A percentile compares a stretch with the other conserved stretches of the same genome.
Evolutionary conservation across 2,329 filamentous ascomycete species (phyloP).

Genomic region (Pseudogymnoascus sp.): DNA sequence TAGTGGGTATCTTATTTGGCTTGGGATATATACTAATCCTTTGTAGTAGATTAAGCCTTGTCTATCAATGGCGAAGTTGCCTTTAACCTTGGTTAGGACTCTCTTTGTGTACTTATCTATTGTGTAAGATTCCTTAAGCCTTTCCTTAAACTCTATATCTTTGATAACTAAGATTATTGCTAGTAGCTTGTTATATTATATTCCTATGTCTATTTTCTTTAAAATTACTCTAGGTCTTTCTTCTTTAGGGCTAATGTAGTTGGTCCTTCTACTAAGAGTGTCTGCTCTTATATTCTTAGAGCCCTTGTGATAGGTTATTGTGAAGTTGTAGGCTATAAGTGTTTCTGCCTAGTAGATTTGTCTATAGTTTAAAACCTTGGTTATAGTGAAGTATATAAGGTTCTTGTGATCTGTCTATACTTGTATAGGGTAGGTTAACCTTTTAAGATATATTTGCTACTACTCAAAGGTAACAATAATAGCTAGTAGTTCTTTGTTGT

Average conservation of each 20-base stretch:
- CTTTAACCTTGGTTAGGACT: not conserved
- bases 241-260: not conserved
- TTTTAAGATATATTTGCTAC: conserved; percentile 20
- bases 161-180: not conserved
- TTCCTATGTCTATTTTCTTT: not conserved
- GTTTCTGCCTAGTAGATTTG: conserved; percentile 22
- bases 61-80: not conserved
- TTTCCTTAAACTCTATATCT: not conserved
- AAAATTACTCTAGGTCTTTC: not conserved
- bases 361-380: conserved; percentile 16
- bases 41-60: not conserved
- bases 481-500: conserved; percentile 31
- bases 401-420: conserved; percentile 24
- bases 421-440: conserved; percentile 10
- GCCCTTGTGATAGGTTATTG: conserved; percentile 14
- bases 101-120: not conserved
- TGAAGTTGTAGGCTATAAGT: conserved; percentile 20
- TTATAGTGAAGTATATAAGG: conserved; percentile 22
- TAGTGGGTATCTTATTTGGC: not conserved
- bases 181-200: not conserved
- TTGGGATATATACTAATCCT: not conserved
- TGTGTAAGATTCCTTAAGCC: not conserved
- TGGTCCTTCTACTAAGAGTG: not conserved
- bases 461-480: conserved; percentile 25
- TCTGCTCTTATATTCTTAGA: not conserved